phyloP scores from a whole-genome alignment of 148 eudicot species.

The Silene uniflora region DNA sequence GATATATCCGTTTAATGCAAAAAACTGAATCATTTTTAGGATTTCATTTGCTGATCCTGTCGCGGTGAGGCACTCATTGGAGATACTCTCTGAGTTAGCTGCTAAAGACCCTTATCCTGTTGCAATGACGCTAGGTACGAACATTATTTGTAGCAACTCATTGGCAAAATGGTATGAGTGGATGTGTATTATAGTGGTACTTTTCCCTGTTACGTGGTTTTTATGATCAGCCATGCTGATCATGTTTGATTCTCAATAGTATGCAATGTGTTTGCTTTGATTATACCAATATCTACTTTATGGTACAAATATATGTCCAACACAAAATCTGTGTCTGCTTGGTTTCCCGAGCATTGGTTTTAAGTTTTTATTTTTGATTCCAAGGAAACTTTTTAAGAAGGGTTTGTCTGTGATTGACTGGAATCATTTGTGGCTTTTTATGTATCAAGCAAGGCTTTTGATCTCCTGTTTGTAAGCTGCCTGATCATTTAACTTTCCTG shows the following conservation, averaged over 20 bases:
- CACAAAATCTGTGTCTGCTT: not conserved
- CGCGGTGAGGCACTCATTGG: constrained; percentile 94
- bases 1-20: constrained; percentile 5
- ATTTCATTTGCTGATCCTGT: constrained; percentile 92
- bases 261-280: not conserved
- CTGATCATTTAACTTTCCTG: constrained; percentile 17
- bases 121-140: constrained; percentile 88
- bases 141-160: constrained; percentile 4
- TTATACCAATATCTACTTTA: not conserved
- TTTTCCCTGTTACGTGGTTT: not conserved
- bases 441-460: not conserved
- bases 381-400: not conserved
- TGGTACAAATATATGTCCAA: not conserved
- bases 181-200: not conserved
- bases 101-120: constrained; percentile 91
- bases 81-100: constrained; percentile 81
- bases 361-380: not conserved
- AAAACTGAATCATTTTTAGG: constrained; percentile 35
- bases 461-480: constrained; percentile 9
- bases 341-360: not conserved
- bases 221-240: not conserved
- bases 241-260: not conserved
- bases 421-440: not conserved
- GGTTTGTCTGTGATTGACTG: not conserved
- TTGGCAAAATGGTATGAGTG: not conserved